A percentile compares a stretch with the other conserved stretches of the same genome.
phyloP scores from a whole-genome alignment of 169 alveolate genomes.

The Plasmodium vivax region DNA sequence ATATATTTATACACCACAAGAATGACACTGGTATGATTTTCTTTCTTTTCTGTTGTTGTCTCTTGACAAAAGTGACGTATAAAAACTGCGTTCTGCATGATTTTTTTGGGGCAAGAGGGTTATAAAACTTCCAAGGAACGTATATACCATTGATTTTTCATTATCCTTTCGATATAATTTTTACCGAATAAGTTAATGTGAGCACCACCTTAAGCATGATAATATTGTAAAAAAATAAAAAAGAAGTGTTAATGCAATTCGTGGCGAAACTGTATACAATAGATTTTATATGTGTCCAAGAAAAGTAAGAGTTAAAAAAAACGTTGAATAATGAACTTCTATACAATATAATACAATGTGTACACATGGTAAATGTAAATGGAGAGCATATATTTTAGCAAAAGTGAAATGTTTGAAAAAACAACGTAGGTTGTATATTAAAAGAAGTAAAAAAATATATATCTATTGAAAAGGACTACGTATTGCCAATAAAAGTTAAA shows the following conservation, averaged over 20 bases:
- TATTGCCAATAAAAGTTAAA: not conserved
- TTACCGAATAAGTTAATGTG: not conserved
- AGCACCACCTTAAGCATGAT: not conserved
- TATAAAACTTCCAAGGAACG: not conserved
- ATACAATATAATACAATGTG: not conserved
- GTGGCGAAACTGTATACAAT: not conserved
- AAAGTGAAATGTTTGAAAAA: not conserved
- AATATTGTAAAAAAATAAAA: not conserved
- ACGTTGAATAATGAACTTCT: not conserved
- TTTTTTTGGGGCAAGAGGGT: not conserved
- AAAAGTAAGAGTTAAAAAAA: not conserved
- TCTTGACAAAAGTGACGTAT: not conserved
- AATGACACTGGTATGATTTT: not conserved
- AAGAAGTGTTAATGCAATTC: not conserved
- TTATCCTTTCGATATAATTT: not conserved
- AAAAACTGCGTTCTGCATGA: not conserved
- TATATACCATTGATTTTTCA: not conserved
- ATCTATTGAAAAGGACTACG: not conserved
- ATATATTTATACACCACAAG: not conserved
- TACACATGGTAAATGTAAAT: not conserved
- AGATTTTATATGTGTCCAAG: not conserved
- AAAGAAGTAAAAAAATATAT: not conserved
- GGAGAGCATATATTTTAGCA: not conserved
- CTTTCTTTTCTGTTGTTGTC: not conserved
- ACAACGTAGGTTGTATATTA: not conserved